Evolutionary conservation across 2,329 filamentous ascomycete species (phyloP), one percentile per base, ranked within the genome.

Genomic region (Apiospora aurea): DNA sequence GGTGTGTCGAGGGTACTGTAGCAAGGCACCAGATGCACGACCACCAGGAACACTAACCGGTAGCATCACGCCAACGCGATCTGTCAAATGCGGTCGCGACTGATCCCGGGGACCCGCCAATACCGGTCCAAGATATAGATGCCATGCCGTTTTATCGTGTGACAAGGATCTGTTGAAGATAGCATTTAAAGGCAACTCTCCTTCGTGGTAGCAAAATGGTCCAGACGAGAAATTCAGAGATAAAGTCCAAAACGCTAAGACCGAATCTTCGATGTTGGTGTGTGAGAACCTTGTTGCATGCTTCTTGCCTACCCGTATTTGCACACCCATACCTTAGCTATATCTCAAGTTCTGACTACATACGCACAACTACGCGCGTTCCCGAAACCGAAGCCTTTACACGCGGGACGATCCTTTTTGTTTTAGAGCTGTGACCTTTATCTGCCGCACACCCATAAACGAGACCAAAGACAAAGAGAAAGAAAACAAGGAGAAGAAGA

Each of bases 41-140:
- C 57, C 14, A 64, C 53, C 8, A 64, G 7, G 57, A 34, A 26
- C 57, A 41, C 57, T 64, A 41, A 64, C 57, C 57, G 57, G 57
- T n/a, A 64, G 57, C 57, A 64, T 64, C 34, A 13, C 41, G 57
- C 57, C 57, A 64, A 38, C 34, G 21, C 57, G 34, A 64, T 64
- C 57, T 64, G 57, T 64, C 57, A 34, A 64, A 64, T 64, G 57
- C 34, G 57, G 57, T 21, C 18, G 34, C 57, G 34, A 64, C 18
- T 64, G 57, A 64, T 34, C 29, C 11, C 6, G 4, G 11, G 34
- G 57, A 13, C 57, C 57, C 57, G 57, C 29, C 57, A 64, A 64
- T 64, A 5, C 21, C 57, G 57, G 34, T 38, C 8, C 18, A 11
- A 41, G 18, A 38, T 41, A 41, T 64, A 64, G 57, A 64, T 64